Evolutionary conservation across 2,329 filamentous ascomycete species (phyloP).

Genomic region (Verticillium tricorpus): DNA sequence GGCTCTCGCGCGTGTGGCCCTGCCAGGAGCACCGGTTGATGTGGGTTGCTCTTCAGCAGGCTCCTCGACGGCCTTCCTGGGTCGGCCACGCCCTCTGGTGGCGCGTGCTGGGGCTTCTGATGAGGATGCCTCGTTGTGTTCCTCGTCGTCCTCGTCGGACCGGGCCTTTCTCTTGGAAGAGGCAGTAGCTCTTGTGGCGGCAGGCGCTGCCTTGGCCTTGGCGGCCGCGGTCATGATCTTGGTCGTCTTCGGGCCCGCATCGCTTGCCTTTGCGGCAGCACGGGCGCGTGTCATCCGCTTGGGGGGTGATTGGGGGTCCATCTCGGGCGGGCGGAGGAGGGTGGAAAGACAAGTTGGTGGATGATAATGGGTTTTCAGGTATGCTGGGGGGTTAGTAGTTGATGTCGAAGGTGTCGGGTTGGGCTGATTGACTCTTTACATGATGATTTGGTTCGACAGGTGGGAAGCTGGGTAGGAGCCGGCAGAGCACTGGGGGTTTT

Average conservation of each 20-base stretch:
- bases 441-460: neutral
- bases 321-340: slow-evolving; percentile 19
- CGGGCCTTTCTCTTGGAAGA: slow-evolving; percentile 49
- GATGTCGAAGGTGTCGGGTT: neutral
- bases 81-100: slow-evolving; percentile 40
- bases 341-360: neutral
- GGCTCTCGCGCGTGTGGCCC: slow-evolving; percentile 23
- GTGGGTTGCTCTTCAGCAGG: slow-evolving; percentile 3
- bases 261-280: slow-evolving; percentile 36
- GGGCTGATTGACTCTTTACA: neutral
- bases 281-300: slow-evolving; percentile 54
- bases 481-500: neutral
- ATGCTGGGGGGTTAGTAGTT: slow-evolving; percentile 3
- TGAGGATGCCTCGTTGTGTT: slow-evolving; percentile 26
- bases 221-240: slow-evolving; percentile 45
- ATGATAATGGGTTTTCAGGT: neutral
- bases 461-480: neutral
- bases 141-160: slow-evolving; percentile 46
- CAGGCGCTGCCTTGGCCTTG: slow-evolving; percentile 36
- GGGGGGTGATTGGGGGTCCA: slow-evolving; percentile 52
- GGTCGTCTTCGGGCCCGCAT: slow-evolving; percentile 34
- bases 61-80: slow-evolving; percentile 34
- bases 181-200: slow-evolving; percentile 19
- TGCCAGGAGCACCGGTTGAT: slow-evolving; percentile 12
- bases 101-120: slow-evolving; percentile 23